A percentile compares a stretch with the other conserved stretches of the same genome.
Evolutionary conservation across 2,329 filamentous ascomycete genomes (phyloP).

Genomic region (Penicillium sp.): DNA sequence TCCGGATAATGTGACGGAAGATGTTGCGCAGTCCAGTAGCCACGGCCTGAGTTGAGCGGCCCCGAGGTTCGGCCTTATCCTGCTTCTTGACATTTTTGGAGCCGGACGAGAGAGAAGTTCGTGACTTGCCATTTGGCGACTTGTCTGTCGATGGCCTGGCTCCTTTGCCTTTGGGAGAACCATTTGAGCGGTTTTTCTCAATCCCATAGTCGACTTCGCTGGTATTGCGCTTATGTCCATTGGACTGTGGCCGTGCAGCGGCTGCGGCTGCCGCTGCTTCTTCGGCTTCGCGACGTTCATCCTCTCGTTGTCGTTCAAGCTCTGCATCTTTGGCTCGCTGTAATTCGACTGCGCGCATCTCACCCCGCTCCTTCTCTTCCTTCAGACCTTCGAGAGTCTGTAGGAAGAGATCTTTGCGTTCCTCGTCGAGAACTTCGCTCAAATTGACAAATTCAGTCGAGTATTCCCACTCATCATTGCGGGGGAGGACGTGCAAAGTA

Average conservation of each 20-base stretch:
- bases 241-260: conserved; percentile 43
- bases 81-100: conserved; percentile 44
- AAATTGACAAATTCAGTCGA: conserved; percentile 85
- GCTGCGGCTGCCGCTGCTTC: conserved; percentile 34
- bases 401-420: conserved; percentile 83
- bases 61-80: conserved; percentile 34
- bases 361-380: conserved; percentile 77
- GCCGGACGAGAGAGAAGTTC: conserved; percentile 34
- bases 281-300: conserved; percentile 43
- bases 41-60: conserved; percentile 45
- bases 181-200: conserved; percentile 53
- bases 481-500: conserved; percentile 87
- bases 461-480: conserved; percentile 96
- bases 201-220: conserved; percentile 70
- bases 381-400: conserved; percentile 80
- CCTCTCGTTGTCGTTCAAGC: conserved; percentile 50
- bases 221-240: conserved; percentile 53
- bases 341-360: conserved; percentile 61
- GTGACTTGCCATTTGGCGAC: conserved; percentile 25
- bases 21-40: conserved; percentile 51
- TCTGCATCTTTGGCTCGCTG: conserved; percentile 61
- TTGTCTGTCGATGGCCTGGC: conserved; percentile 31
- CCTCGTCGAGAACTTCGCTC: conserved; percentile 85
- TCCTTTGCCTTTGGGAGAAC: conserved; percentile 29
- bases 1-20: conserved; percentile 52